phyloP scores from a whole-genome alignment of 352 stramenopile species.

The Albugo candida region DNA sequence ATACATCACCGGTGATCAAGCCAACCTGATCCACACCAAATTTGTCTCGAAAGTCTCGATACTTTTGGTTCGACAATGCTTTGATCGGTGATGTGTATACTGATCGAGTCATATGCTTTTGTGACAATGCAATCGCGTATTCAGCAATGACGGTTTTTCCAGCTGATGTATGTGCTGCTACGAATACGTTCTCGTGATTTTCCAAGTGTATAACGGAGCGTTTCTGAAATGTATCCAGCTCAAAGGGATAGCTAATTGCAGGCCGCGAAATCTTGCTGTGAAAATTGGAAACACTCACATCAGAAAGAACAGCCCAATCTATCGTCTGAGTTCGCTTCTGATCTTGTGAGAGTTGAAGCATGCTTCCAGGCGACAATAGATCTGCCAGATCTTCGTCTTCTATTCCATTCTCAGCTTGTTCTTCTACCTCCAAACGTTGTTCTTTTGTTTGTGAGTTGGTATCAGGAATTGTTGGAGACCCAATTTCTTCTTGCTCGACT shows the following conservation, averaged over 20 bases:
- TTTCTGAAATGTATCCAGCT: constrained; percentile 95
- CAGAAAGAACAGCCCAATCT: constrained; percentile 54
- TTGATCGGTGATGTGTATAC: constrained; percentile 99
- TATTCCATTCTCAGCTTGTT: constrained; percentile 14
- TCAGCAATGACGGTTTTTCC: constrained; percentile 98
- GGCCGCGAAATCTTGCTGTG: constrained; percentile 64
- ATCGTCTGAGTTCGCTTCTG: constrained; percentile 7
- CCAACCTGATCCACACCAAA: constrained; percentile 90
- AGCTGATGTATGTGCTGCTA: constrained; percentile 92
- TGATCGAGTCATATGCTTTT: constrained; percentile 78
- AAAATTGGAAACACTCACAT: constrained; percentile 64
- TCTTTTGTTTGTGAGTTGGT: constrained; percentile 18
- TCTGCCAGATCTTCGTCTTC: not conserved
- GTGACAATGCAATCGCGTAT: constrained; percentile 92
- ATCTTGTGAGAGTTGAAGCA: not conserved
- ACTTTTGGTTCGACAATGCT: constrained; percentile 97
- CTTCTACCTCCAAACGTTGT: constrained; percentile 24
- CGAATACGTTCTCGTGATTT: constrained; percentile 86
- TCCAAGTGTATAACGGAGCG: constrained; percentile 90
- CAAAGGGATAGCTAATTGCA: constrained; percentile 63
- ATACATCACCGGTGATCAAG: constrained; percentile 95
- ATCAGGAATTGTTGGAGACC: not conserved
- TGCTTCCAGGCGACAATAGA: not conserved
- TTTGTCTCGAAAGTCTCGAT: constrained; percentile 89
- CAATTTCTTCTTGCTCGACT: not conserved